phyloP scores from a whole-genome alignment of 768 basidiomycete genomes.

The Russula virescens region DNA sequence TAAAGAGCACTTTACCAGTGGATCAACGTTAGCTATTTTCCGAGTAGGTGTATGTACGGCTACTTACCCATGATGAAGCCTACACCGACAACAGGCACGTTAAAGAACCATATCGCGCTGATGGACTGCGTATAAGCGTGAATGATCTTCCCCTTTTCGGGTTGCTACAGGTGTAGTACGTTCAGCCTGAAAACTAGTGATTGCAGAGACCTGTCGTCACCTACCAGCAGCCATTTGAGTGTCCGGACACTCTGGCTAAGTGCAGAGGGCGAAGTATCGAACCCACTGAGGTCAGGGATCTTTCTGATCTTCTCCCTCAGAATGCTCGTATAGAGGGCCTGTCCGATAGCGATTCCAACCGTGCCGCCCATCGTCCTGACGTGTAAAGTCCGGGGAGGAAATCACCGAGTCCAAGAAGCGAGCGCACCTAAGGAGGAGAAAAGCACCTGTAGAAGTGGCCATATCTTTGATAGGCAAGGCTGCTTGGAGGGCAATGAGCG shows the following conservation, averaged over 20 bases:
- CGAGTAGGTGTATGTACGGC: background rate
- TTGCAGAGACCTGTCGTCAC: background rate
- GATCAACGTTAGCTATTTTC: background rate
- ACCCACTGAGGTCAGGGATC: background rate
- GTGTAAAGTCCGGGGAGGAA: slow-evolving; percentile 6
- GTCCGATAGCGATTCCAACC: slow-evolving; percentile 66
- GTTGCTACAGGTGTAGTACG: slow-evolving; percentile 25
- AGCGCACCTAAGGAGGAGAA: slow-evolving; percentile 59
- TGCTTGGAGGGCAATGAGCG: slow-evolving; percentile 71
- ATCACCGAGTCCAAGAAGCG: background rate
- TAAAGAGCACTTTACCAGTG: slow-evolving; percentile 29
- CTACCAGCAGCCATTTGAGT: slow-evolving; percentile 27
- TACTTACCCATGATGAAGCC: slow-evolving; percentile 31
- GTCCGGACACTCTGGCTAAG: slow-evolving; percentile 29
- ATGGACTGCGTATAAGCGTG: slow-evolving; percentile 36
- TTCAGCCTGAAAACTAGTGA: background rate
- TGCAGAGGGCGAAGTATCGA: slow-evolving; percentile 25
- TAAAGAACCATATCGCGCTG: slow-evolving; percentile 38
- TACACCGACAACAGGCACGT: slow-evolving; percentile 31
- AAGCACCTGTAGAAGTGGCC: slow-evolving; percentile 72
- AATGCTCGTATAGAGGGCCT: slow-evolving; percentile 63
- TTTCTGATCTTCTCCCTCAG: slow-evolving; percentile 27
- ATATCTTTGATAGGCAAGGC: slow-evolving; percentile 86
- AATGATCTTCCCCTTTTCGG: slow-evolving; percentile 31
- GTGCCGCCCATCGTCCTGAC: slow-evolving; percentile 67